These are phyloP conservation scores for Sugiyamaella novakii DNA, from an alignment of 1,139 yeast species.

Conservation along the genomic window DNA sequence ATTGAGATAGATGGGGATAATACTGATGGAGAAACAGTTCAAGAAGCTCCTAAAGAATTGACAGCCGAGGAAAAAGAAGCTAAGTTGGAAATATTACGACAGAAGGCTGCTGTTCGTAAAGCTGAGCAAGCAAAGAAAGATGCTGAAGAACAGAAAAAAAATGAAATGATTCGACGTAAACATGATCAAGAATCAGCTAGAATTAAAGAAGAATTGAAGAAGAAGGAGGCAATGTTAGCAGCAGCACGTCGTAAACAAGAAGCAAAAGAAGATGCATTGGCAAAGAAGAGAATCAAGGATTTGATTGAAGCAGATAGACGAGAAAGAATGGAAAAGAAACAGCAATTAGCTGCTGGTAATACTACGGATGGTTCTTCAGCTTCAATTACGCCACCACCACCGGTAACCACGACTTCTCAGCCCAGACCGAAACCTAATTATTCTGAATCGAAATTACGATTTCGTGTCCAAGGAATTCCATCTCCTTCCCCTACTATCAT, in stretches of 20 bases:
- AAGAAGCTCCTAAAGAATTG: slow-evolving; percentile 28
- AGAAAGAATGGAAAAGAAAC: slow-evolving; percentile 36
- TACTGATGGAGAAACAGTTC: slow-evolving; percentile 4
- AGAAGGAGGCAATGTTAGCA: slow-evolving; percentile 40
- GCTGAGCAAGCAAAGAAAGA: slow-evolving; percentile 40
- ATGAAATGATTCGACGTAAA: slow-evolving; percentile 41
- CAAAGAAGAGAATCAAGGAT: slow-evolving; percentile 41
- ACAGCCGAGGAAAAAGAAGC: slow-evolving; percentile 40
- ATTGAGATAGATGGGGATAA: slow-evolving; percentile 16
- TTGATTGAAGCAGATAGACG: slow-evolving; percentile 44
- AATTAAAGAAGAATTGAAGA: slow-evolving; percentile 40
- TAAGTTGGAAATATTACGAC: slow-evolving; percentile 38
- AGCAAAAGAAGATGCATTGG: slow-evolving; percentile 41
- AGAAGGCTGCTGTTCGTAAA: slow-evolving; percentile 37
- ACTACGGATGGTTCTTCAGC: slow-evolving; percentile 11
- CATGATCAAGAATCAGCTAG: slow-evolving; percentile 38
- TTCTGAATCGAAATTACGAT: slow-evolving; percentile 41
- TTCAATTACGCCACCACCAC: slow-evolving; percentile 16
- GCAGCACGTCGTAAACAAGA: slow-evolving; percentile 41
- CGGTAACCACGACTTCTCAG: slow-evolving; percentile 24
- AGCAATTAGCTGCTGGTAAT: slow-evolving; percentile 21
- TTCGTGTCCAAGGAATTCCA: slow-evolving; percentile 36
- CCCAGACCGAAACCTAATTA: slow-evolving; percentile 28
- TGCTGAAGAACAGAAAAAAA: slow-evolving; percentile 36
- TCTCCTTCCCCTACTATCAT: slow-evolving; percentile 31